Evolutionary conservation across 192 early-diverging fungal genomes (phyloP), one percentile per base, ranked within the genome.

Genomic region (Lobosporangium transversale): DNA sequence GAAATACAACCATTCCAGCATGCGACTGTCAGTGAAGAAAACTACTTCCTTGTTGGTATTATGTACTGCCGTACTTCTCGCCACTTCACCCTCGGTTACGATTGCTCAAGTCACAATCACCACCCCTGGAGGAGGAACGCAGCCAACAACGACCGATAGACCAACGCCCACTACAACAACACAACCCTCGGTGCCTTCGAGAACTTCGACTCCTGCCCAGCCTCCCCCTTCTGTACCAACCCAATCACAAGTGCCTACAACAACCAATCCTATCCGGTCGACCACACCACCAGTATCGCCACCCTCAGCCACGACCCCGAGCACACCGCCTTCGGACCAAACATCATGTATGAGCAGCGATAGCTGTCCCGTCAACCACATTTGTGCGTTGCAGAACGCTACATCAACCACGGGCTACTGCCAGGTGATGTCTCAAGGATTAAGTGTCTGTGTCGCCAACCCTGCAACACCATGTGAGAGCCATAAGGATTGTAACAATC

Each of bases 371-470:
- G 21, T 1, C 31, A 67, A 62, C 53, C 37, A 76, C 11, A 29
- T 62, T 27, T 76, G 73, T 36, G 50, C 53, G 2, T 31, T 57
- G 4, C 20, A 32, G 32, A 15, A 11, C 1, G 30, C 24, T 5
- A 29, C 5, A 4, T 17, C 53, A 11, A 20, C 32, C 2, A 66
- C 53, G 0, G 71, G 71, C 14, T 37, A 18, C 36, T 76, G 71
- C 30, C 51, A 57, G 9, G 21, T 21, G 4, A 30, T 76, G 44
- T 17, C 18, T 7, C 29, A 44, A 1, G 2, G 3, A 18, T 43
- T 52, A 10, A 7, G 1, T 0, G 36, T 70, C 20, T 70, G 68
- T 45, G 27, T 26, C 0, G 18, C 68, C 52, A 62, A 18, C 44
- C 59, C 60, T 8, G 17, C 18, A 18, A 20, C 31, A 17, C 9